These are phyloP conservation scores for Fomitopsis palustris DNA, from an alignment of 1,284 basidiomycete genomes.

Conservation along the genomic window DNA sequence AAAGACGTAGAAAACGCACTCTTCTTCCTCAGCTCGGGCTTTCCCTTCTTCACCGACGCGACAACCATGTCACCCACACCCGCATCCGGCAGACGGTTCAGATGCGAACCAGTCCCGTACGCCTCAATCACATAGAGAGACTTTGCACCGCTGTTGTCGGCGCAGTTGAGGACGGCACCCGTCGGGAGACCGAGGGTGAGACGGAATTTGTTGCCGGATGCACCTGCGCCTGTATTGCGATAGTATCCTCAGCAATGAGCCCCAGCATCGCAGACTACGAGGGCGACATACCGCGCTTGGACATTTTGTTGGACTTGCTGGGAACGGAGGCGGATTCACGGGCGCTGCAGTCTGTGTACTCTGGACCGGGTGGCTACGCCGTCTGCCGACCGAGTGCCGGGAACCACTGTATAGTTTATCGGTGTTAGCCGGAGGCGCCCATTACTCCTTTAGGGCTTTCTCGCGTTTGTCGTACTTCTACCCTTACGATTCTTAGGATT, in stretches of 20 bases:
- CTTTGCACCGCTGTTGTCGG: slow-evolving; percentile 99
- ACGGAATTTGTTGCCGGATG: slow-evolving; percentile 94
- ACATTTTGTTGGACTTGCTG: slow-evolving; percentile 32
- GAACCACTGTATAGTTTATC: slow-evolving; percentile 31
- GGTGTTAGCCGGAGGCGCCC: slow-evolving; percentile 17
- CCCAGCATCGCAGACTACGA: neutral
- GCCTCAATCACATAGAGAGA: slow-evolving; percentile 91
- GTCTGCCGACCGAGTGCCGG: slow-evolving; percentile 24
- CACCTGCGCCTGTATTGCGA: slow-evolving; percentile 40
- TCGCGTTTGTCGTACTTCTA: too few species aligned
- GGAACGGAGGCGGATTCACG: slow-evolving; percentile 15
- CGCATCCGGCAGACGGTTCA: slow-evolving; percentile 97
- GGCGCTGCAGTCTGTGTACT: slow-evolving; percentile 17
- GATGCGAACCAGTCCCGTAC: slow-evolving; percentile 90
- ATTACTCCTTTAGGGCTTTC: too few species aligned
- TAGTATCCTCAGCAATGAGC: slow-evolving; percentile 16
- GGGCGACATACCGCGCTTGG: slow-evolving; percentile 28
- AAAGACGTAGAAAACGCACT: slow-evolving; percentile 54
- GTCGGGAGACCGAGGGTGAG: slow-evolving; percentile 97
- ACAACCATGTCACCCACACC: slow-evolving; percentile 99
- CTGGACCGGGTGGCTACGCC: slow-evolving; percentile 21
- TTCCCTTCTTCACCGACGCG: slow-evolving; percentile 99
- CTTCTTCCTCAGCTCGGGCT: slow-evolving; percentile 99
- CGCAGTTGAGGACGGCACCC: slow-evolving; percentile 99
- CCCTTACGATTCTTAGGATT: too few species aligned